These are phyloP conservation scores for Apiospora saccharicola DNA, from an alignment of 2,329 filamentous ascomycete species.

Conservation along the genomic window DNA sequence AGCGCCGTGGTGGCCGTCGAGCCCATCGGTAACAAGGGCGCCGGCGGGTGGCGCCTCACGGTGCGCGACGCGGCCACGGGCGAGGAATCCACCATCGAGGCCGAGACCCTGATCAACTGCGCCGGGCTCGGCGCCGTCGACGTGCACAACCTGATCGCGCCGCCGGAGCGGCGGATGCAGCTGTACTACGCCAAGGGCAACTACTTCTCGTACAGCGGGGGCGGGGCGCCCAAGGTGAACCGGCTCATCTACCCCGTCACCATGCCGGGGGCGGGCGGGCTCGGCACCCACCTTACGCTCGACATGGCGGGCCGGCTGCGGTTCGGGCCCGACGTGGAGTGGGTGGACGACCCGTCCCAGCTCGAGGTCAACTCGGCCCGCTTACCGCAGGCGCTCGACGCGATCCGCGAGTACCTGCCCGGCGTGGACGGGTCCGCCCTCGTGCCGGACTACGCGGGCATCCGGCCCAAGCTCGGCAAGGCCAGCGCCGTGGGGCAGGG, in stretches of 20 bases:
- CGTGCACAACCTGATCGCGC: slow-evolving; percentile 84
- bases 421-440: slow-evolving; percentile 71
- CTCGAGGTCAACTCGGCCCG: slow-evolving; percentile 71
- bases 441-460: slow-evolving; percentile 86
- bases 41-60: slow-evolving; percentile 73
- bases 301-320: slow-evolving; percentile 85
- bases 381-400: slow-evolving; percentile 71
- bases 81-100: slow-evolving; percentile 67
- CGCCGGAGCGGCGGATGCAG: slow-evolving; percentile 58
- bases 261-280: slow-evolving; percentile 78
- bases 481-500: slow-evolving; percentile 67
- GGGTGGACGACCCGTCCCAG: slow-evolving; percentile 77
- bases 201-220: slow-evolving; percentile 83
- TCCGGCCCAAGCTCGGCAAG: slow-evolving; percentile 80
- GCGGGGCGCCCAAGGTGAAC: slow-evolving; percentile 66
- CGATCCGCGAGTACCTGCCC: slow-evolving; percentile 83
- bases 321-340: slow-evolving; percentile 96
- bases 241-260: slow-evolving; percentile 91
- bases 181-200: slow-evolving; percentile 92
- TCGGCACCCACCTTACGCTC: slow-evolving; percentile 93
- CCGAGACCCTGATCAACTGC: slow-evolving; percentile 82
- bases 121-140: slow-evolving; percentile 81
- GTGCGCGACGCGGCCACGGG: slow-evolving; percentile 56
- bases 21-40: slow-evolving; percentile 55
- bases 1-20: slow-evolving; percentile 70